These are phyloP conservation scores for Climacium dendroides DNA, from an alignment of 225 moss, liverwort and hornwort genomes.

Conservation along the genomic window DNA sequence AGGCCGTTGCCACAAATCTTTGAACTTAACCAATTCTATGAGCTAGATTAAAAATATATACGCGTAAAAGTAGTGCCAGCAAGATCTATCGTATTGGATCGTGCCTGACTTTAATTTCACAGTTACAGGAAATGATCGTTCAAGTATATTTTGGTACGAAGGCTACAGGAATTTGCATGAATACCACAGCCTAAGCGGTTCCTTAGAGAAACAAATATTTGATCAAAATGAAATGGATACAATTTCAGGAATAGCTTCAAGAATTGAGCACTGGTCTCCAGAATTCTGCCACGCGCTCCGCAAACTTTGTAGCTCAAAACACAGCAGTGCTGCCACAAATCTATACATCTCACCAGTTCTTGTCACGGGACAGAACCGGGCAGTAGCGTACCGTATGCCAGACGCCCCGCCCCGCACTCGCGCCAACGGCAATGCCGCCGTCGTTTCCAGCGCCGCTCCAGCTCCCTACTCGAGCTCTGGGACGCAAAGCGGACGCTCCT, in stretches of 20 bases:
- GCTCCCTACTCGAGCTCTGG: background rate
- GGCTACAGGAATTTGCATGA: background rate
- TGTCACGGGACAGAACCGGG: background rate
- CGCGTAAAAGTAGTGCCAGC: background rate
- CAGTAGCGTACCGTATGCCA: constrained; percentile 4
- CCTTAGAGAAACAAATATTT: background rate
- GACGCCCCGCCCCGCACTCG: background rate
- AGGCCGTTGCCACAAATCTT: background rate
- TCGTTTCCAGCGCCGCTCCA: background rate
- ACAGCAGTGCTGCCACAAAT: background rate
- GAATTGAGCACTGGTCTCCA: background rate
- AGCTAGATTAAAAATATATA: background rate
- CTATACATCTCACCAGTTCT: background rate
- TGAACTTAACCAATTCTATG: background rate
- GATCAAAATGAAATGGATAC: background rate
- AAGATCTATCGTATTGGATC: background rate
- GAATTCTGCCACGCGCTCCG: background rate
- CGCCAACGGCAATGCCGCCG: background rate
- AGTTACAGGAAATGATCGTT: background rate
- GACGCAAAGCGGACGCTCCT: background rate
- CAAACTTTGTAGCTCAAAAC: background rate
- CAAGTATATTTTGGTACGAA: background rate
- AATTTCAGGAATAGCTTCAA: background rate
- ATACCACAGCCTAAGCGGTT: background rate
- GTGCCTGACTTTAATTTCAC: background rate